Evolutionary conservation across 1,284 basidiomycete genomes (phyloP).

Genomic region (Butyriboletus appendiculatus): DNA sequence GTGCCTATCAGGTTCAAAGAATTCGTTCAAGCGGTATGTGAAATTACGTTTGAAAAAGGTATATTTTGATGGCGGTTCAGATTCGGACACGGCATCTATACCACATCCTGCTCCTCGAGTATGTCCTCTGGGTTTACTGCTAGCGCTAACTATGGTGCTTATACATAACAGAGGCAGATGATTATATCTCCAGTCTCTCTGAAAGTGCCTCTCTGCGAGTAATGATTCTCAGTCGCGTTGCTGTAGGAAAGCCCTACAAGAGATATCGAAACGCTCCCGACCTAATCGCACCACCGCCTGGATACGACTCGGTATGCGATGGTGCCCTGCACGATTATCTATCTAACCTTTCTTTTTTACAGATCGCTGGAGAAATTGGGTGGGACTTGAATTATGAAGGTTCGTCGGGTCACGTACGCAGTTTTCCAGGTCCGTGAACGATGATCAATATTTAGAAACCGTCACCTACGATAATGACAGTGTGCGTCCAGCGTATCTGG

Average conservation of each 20-base stretch:
- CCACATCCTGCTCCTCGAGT: slow-evolving; percentile 63
- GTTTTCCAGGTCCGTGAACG: neutral
- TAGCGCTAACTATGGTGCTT: neutral
- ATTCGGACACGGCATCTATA: slow-evolving; percentile 64
- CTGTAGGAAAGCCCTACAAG: slow-evolving; percentile 55
- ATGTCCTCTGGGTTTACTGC: slow-evolving; percentile 18
- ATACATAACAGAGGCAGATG: slow-evolving; percentile 54
- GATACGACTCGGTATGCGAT: slow-evolving; percentile 53
- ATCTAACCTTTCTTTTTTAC: neutral
- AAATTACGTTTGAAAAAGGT: neutral
- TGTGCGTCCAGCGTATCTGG: slow-evolving; percentile 56
- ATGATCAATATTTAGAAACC: slow-evolving; percentile 40
- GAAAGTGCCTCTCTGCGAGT: slow-evolving; percentile 43
- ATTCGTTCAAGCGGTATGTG: slow-evolving; percentile 51
- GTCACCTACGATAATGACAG: slow-evolving; percentile 61
- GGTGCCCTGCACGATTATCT: neutral
- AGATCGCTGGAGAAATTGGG: slow-evolving; percentile 51
- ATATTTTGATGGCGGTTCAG: slow-evolving; percentile 30
- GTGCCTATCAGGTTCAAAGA: slow-evolving; percentile 45
- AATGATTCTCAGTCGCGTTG: slow-evolving; percentile 57
- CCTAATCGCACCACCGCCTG: slow-evolving; percentile 49
- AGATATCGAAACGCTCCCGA: slow-evolving; percentile 46
- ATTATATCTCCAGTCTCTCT: slow-evolving; percentile 48
- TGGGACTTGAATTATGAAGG: slow-evolving; percentile 56
- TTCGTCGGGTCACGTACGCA: slow-evolving; percentile 11